phyloP scores from a whole-genome alignment of 805 yeast species.

The Metschnikowia colocasiae region DNA sequence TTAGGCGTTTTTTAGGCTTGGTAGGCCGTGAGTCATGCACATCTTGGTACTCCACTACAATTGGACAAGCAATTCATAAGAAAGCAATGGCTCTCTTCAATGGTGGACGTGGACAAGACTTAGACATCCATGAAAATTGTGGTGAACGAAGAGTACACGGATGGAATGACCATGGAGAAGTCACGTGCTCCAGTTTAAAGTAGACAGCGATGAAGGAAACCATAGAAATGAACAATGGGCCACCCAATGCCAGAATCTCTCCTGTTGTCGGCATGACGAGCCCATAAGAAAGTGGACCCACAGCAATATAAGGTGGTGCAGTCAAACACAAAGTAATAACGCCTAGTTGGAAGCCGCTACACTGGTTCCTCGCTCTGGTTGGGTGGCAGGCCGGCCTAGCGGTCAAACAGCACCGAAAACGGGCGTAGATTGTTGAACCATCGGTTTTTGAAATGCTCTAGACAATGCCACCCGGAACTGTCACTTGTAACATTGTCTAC shows the following conservation, averaged over 20 bases:
- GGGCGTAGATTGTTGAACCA: no score
- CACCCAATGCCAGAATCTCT: constrained; percentile 47
- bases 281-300: constrained; percentile 49
- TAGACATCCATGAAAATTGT: constrained; percentile 55
- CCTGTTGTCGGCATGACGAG: constrained; percentile 53
- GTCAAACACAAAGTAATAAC: constrained; percentile 53
- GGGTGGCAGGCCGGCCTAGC: no score
- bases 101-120: constrained; percentile 55
- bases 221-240: constrained; percentile 41
- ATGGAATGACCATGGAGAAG: constrained; percentile 56
- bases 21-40: no score
- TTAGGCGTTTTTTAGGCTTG: no score
- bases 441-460: no score
- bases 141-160: constrained; percentile 52
- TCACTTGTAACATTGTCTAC: no score
- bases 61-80: constrained; percentile 54
- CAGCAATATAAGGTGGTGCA: constrained; percentile 58
- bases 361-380: no score
- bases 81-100: constrained; percentile 56
- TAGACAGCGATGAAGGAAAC: constrained; percentile 47
- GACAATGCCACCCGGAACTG: no score
- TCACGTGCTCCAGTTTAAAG: constrained; percentile 55
- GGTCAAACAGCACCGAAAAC: no score
- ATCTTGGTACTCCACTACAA: no score
- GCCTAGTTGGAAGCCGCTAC: no score